Evolutionary conservation across 768 basidiomycete genomes (phyloP).

Genomic region (Polyporus arcularius): DNA sequence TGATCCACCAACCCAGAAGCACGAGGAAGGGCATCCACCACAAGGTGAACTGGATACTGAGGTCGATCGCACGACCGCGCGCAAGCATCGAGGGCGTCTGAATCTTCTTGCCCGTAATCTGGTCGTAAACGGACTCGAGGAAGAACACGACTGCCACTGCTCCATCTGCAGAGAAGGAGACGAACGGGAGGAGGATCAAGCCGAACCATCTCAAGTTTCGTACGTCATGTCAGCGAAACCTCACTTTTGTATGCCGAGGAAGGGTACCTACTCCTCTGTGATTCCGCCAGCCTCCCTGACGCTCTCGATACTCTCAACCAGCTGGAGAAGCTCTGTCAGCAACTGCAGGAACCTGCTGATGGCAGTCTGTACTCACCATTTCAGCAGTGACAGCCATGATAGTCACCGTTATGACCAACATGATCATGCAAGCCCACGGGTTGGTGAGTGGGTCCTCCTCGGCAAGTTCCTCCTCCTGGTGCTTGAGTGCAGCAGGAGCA

Average conservation of each 20-base stretch:
- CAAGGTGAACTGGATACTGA: constrained; percentile 75
- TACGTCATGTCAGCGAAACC: not conserved
- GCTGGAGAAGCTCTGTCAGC: constrained; percentile 34
- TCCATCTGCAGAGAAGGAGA: constrained; percentile 75
- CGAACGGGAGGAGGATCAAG: constrained; percentile 66
- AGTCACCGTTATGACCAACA: constrained; percentile 53
- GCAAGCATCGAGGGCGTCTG: constrained; percentile 58
- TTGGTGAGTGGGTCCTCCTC: constrained; percentile 58
- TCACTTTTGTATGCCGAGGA: not conserved
- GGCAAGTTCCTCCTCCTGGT: constrained; percentile 41
- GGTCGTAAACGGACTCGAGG: constrained; percentile 43
- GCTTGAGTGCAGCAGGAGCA: constrained; percentile 34
- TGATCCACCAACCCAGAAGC: constrained; percentile 66
- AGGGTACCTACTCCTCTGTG: constrained; percentile 48
- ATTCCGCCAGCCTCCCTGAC: constrained; percentile 48
- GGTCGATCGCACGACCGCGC: constrained; percentile 69
- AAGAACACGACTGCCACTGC: constrained; percentile 61
- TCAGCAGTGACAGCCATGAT: constrained; percentile 72
- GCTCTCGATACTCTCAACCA: constrained; percentile 64
- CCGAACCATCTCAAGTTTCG: constrained; percentile 62
- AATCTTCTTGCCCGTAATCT: constrained; percentile 40
- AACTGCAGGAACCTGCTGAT: not conserved
- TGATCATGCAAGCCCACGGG: constrained; percentile 59
- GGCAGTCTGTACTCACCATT: constrained; percentile 47
- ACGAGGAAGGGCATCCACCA: constrained; percentile 81